Evolutionary conservation across 495 filamentous ascomycete genomes (phyloP), one percentile per base, ranked within the genome.

Genomic region (Xylaria telfairii): DNA sequence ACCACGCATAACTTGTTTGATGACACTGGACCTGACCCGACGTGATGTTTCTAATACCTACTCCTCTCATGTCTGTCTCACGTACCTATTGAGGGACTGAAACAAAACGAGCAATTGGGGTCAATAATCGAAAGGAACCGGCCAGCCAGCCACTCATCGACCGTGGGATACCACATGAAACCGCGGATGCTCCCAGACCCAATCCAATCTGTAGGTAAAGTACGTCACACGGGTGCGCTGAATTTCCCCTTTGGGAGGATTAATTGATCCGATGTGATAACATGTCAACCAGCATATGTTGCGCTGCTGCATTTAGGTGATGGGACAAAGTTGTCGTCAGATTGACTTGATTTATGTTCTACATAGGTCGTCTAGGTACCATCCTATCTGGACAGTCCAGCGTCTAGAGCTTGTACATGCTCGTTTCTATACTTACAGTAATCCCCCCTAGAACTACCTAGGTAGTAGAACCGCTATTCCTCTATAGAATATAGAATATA

Each of bases 111-210:
- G 39, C 37, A 37, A 30, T 46, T 46, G 3, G 15, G 24, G 24
- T 21, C 12, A 24, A 9, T 21, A 28, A 65, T 26, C 1, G 26
- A 65, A 37, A 37, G 30, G 44, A 51, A 13, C 44, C 13, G 15
- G 30, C 24, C 62, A 65, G 24, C 28, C 21, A 46, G 19, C 30
- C n/a, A 64, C 42, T 21, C 61, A 5, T 37, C n/a, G 37, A 47
- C 28, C 15, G n/a, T 65, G 44, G 62, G 42, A 65, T 65, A 30
- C 62, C 62, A 65, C 42, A 65, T 65, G 62, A 65, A 65, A 65
- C 62, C 17, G 30, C 62, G 62, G 42, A 49, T 49, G 42, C 24
- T 47, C 42, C 62, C 26, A 30, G 28, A 9, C 30, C 60, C 39
- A 65, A 65, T 65, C 42, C 28, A 65, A 15, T 21, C 17, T 9